Conservation (phyloP, 164 flowering plant genomes). For the Nelumbo lutea region DNA sequence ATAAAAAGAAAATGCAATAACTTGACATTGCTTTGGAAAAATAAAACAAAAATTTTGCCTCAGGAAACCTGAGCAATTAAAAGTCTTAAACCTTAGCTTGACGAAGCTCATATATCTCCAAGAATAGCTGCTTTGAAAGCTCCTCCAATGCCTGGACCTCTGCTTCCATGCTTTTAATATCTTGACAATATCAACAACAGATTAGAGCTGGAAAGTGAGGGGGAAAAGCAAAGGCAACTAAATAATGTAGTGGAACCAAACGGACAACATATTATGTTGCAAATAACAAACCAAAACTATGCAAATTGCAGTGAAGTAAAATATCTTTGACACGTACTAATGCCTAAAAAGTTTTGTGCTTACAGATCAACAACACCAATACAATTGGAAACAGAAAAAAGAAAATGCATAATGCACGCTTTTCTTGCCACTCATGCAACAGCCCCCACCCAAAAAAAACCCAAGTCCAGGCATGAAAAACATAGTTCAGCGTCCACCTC, state of each 20-base stretch:
- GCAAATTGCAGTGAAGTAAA: neutral
- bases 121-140: slow-evolving; percentile 88
- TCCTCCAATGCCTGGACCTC: slow-evolving; percentile 93
- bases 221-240: neutral
- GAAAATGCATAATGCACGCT: no score
- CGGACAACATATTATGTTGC: neutral
- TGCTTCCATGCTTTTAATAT: slow-evolving; percentile 82
- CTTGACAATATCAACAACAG: slow-evolving; percentile 26
- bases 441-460: no score
- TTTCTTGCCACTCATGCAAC: no score
- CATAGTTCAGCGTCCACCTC: no score
- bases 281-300: neutral
- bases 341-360: no score
- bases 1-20: no score
- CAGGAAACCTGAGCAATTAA: no score
- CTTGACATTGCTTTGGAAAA: no score
- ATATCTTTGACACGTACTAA: neutral
- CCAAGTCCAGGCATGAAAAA: no score
- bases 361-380: neutral
- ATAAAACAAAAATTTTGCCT: no score
- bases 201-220: neutral
- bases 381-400: no score
- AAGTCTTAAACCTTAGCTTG: slow-evolving; percentile 68
- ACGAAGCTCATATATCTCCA: slow-evolving; percentile 95
- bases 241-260: neutral